These are phyloP conservation scores for Chlorella sp. DNA, from an alignment of 139 green algal genomes.

Conservation along the genomic window DNA sequence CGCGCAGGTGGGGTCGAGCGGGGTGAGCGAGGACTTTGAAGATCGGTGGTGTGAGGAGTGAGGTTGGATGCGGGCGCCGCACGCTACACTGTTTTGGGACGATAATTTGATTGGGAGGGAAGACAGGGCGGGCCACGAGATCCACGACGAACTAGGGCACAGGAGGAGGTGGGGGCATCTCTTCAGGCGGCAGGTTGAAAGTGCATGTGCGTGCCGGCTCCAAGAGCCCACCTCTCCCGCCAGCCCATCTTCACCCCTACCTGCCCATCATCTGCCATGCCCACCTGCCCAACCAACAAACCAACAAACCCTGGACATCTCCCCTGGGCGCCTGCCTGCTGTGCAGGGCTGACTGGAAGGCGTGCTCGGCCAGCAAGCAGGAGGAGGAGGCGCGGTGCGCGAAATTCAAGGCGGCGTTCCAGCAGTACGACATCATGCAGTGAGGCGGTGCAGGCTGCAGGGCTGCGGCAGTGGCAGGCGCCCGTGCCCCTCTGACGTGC, in stretches of 20 bases:
- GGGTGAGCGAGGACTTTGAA: no score
- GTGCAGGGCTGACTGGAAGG: slow-evolving; percentile 85
- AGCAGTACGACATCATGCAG: slow-evolving; percentile 76
- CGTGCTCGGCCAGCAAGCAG: slow-evolving; percentile 52
- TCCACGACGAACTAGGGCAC: no score
- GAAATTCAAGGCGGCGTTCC: slow-evolving; percentile 83
- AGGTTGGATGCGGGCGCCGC: no score
- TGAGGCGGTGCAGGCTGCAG: background rate
- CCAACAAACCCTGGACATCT: background rate
- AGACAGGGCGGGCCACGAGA: no score
- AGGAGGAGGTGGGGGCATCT: no score
- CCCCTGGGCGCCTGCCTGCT: background rate
- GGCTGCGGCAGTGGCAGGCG: background rate
- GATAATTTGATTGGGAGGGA: no score
- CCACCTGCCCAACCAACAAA: background rate
- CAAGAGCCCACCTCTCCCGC: no score
- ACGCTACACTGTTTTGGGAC: no score
- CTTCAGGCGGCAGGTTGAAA: no score
- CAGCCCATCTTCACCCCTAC: background rate
- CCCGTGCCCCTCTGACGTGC: no score
- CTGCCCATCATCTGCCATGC: background rate
- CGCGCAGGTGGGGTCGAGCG: slow-evolving; percentile 53
- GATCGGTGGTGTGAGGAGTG: no score
- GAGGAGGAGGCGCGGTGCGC: slow-evolving; percentile 74
- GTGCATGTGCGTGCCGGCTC: no score